Conservation (phyloP, 495 filamentous ascomycete genomes). For the Elasticomyces elasticus region DNA sequence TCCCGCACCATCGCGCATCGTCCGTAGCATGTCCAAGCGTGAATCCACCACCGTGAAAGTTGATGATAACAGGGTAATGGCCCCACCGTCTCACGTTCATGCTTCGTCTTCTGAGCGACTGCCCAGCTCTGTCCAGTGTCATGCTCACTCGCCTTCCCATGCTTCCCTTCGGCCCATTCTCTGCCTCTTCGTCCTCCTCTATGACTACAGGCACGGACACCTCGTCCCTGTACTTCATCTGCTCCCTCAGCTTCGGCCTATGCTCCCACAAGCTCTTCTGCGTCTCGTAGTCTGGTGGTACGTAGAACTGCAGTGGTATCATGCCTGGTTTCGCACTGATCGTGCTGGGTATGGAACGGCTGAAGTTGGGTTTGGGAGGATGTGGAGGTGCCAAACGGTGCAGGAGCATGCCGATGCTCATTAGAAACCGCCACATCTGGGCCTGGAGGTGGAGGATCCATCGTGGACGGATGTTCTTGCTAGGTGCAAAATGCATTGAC, state of each 20-base stretch:
- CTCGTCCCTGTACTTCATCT: neutral
- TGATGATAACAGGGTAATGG: constrained; percentile 34
- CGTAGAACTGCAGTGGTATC: constrained; percentile 72
- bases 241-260: neutral
- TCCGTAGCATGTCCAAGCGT: constrained; percentile 33
- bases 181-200: constrained; percentile 5
- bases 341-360: constrained; percentile 51
- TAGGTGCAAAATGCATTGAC: neutral
- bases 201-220: no score
- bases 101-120: constrained; percentile 1
- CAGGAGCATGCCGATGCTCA: constrained; percentile 67
- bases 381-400: constrained; percentile 59
- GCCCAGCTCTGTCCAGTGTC: neutral
- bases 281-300: constrained; percentile 50
- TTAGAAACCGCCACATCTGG: constrained; percentile 64
- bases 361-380: constrained; percentile 58
- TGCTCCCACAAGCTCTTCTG: constrained; percentile 33
- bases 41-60: constrained; percentile 40
- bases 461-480: constrained; percentile 34
- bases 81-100: constrained; percentile 20
- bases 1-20: constrained; percentile 34
- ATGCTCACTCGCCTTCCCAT: constrained; percentile 4
- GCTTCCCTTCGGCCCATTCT: neutral
- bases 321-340: constrained; percentile 43
- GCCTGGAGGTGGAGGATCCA: constrained; percentile 66